A percentile compares a stretch with the other conserved stretches of the same genome.
These are phyloP conservation scores for Eustoma russellianum DNA, from an alignment of 257 asterid species.

Conservation along the genomic window DNA sequence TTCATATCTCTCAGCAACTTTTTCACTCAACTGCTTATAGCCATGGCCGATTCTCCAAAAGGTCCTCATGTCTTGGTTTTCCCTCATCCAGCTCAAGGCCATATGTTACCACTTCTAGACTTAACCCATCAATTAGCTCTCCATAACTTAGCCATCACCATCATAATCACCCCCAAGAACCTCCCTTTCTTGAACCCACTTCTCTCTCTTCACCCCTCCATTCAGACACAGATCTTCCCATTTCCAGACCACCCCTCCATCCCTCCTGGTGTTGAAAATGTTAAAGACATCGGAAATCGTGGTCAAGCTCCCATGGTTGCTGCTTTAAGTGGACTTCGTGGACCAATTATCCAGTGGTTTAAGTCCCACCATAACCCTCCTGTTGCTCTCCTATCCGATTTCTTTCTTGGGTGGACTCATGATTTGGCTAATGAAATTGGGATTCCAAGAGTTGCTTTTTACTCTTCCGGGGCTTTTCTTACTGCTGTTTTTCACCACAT, in stretches of 20 bases:
- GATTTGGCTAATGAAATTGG: conserved; percentile 32
- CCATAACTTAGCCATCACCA: conserved; percentile 39
- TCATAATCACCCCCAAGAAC: conserved; percentile 55
- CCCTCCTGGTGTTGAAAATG: conserved; percentile 59
- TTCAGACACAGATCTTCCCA: conserved; percentile 50
- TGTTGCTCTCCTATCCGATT: conserved; percentile 49
- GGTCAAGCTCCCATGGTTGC: conserved; percentile 40
- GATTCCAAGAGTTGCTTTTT: conserved; percentile 46
- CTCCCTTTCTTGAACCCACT: conserved; percentile 40
- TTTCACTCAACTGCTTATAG: neutral
- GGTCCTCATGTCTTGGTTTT: conserved; percentile 49
- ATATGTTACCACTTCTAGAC: conserved; percentile 56
- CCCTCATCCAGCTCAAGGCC: conserved; percentile 92
- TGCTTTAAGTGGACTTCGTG: conserved; percentile 40
- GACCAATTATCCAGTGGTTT: conserved; percentile 45
- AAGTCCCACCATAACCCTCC: conserved; percentile 45
- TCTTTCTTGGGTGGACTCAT: conserved; percentile 72
- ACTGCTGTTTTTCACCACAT: conserved; percentile 11
- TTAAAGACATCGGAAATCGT: conserved; percentile 50
- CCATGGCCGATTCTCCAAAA: conserved; percentile 24
- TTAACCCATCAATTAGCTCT: conserved; percentile 53
- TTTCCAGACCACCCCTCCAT: conserved; percentile 50
- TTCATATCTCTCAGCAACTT: neutral
- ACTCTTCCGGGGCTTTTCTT: conserved; percentile 24
- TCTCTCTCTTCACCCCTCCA: conserved; percentile 37